Percentiles rank a stretch among this genome's conserved stretches.
phyloP scores from a whole-genome alignment of 768 basidiomycete species.

The Rhizopogon vesiculosus region DNA sequence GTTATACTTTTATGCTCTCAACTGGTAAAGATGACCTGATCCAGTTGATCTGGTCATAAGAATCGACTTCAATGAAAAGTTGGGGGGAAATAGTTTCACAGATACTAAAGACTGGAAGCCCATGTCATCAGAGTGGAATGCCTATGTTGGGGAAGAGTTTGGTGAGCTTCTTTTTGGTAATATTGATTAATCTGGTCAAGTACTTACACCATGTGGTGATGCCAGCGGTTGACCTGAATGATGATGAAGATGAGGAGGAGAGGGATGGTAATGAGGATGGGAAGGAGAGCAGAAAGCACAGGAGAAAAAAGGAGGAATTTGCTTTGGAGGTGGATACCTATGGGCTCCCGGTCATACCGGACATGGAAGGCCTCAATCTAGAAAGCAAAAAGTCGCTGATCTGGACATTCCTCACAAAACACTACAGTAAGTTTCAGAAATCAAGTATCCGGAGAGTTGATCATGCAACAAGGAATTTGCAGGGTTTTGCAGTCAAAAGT shows the following conservation, averaged over 20 bases:
- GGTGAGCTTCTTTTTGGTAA: no score
- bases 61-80: no score
- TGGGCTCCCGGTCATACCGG: not conserved
- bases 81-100: no score
- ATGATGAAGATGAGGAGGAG: no score
- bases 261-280: not conserved
- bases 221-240: no score
- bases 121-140: no score
- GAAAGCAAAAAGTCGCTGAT: not conserved
- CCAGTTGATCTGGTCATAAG: no score
- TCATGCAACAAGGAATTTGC: not conserved
- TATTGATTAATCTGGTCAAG: no score
- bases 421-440: not conserved
- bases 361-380: not conserved
- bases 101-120: no score
- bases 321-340: not conserved
- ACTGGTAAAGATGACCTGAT: no score
- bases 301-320: not conserved
- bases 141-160: no score
- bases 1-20: not conserved
- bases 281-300: not conserved
- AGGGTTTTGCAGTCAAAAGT: not conserved
- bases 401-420: not conserved
- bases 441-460: not conserved
- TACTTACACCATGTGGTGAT: no score